phyloP scores from a whole-genome alignment of 1,284 basidiomycete species.

The Ustilago vetiveriae region DNA sequence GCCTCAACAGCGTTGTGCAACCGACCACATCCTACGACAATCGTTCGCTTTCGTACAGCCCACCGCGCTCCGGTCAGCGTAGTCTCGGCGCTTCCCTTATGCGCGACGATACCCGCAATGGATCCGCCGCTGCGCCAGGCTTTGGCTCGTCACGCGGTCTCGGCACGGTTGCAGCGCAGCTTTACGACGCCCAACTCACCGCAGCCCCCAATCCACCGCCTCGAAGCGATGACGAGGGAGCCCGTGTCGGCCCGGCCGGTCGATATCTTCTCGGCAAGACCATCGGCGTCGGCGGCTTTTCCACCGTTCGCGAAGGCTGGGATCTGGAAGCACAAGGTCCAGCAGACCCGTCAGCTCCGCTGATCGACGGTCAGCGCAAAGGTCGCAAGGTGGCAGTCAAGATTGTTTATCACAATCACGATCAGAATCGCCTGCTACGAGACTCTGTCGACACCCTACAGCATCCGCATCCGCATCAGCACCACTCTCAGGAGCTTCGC shows the following conservation, averaged over 20 bases:
- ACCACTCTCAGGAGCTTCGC: constrained; percentile 44
- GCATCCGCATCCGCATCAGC: background rate
- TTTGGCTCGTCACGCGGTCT: constrained; percentile 36
- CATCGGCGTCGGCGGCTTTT: constrained; percentile 85
- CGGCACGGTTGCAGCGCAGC: constrained; percentile 39
- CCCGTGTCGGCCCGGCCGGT: constrained; percentile 44
- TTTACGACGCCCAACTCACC: constrained; percentile 21
- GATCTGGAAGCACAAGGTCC: constrained; percentile 39
- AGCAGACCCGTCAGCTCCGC: constrained; percentile 24
- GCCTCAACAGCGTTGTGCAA: constrained; percentile 39
- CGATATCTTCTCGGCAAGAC: constrained; percentile 80
- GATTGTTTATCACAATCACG: constrained; percentile 43
- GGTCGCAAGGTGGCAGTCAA: constrained; percentile 54
- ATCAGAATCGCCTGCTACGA: constrained; percentile 1
- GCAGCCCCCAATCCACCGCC: constrained; percentile 24
- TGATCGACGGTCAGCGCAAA: constrained; percentile 25
- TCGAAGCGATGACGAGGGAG: constrained; percentile 51
- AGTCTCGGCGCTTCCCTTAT: constrained; percentile 27
- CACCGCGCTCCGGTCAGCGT: constrained; percentile 34
- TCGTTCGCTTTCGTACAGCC: constrained; percentile 45
- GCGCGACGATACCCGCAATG: constrained; percentile 24
- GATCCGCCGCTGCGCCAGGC: constrained; percentile 20
- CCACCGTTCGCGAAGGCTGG: constrained; percentile 78
- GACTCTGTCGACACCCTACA: background rate
- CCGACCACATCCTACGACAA: constrained; percentile 27